Evolutionary conservation across 148 eudicot genomes (phyloP), one percentile per base, ranked within the genome.

Genomic region (Vaccinium macrocarpon): DNA sequence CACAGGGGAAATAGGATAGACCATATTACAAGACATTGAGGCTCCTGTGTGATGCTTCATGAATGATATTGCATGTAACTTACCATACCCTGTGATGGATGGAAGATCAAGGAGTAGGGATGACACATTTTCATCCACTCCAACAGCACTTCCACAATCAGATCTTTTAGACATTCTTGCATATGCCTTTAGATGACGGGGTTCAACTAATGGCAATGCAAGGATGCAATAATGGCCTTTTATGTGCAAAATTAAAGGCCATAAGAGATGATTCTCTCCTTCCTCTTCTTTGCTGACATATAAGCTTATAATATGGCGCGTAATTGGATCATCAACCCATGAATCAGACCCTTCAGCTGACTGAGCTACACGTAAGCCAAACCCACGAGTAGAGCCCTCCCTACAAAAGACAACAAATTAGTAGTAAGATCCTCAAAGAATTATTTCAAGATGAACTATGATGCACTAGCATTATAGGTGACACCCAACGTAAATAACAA

Each of bases 51-150:
- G 81, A 15, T 80, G 27, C 73, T 80, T 57, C 42, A 72, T 49
- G 27, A 46, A 75, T 32, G 38, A 74, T 25, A 42, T 68, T 35
- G 80, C 48, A 86, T 53, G 82, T 82, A 91, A 93, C 96, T 91
- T 94, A 95, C 93, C 98, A 83, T 97, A 97, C 99, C 99, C 99
- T 91, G 99, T 95, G 92, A 97, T 95, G 87, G 96, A 95, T 71
- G 99, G 98, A 85, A 94, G 98, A 88, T 93, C 94, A 75, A 95
- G 91, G 73, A 97, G 88, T 66, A 97, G 86, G 62, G 99, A 92
- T 72, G 98, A 97, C 19, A 97, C 50, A 92, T 87, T 95, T 87
- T 88, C 95, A 89, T 97, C 99, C 77, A 76, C 90, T 72, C 91
- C 93, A 68, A 97, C 84, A 79, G 96, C 94, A 88, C 90, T 93